These are phyloP conservation scores for Rhizopus microsporus DNA, from an alignment of 371 early-diverging fungal genomes.

Conservation along the genomic window DNA sequence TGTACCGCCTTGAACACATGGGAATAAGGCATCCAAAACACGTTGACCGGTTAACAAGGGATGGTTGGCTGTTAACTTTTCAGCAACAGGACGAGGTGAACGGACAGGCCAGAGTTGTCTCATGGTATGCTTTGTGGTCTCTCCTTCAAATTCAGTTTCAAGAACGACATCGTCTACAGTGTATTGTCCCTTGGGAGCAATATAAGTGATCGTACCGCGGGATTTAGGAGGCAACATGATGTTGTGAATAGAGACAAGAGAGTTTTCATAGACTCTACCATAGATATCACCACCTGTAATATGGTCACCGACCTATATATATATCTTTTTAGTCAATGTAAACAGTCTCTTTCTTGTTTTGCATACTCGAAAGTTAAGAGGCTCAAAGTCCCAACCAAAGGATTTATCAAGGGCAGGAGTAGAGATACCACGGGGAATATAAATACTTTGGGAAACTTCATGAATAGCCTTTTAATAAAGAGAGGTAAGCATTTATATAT, in stretches of 20 bases:
- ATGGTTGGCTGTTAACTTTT: slow-evolving; percentile 96
- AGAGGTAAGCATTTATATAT: slow-evolving; percentile 2
- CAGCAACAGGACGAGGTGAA: slow-evolving; percentile 96
- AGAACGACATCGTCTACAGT: slow-evolving; percentile 92
- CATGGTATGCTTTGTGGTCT: slow-evolving; percentile 90
- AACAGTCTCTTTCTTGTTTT: background rate
- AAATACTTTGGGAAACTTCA: slow-evolving; percentile 93
- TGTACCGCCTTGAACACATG: slow-evolving; percentile 99
- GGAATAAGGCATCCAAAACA: slow-evolving; percentile 99
- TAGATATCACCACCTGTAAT: slow-evolving; percentile 98
- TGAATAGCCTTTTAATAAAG: slow-evolving; percentile 78
- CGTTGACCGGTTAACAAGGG: slow-evolving; percentile 99
- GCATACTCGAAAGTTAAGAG: slow-evolving; percentile 78
- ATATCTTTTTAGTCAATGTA: background rate
- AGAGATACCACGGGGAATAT: slow-evolving; percentile 99
- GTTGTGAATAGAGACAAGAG: slow-evolving; percentile 87
- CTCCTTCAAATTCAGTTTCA: slow-evolving; percentile 94
- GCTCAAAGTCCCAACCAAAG: slow-evolving; percentile 95
- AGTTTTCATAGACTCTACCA: slow-evolving; percentile 97
- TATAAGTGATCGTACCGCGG: slow-evolving; percentile 94
- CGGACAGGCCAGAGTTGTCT: slow-evolving; percentile 99
- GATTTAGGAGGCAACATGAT: slow-evolving; percentile 97
- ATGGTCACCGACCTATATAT: slow-evolving; percentile 86
- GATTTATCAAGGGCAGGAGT: slow-evolving; percentile 96
- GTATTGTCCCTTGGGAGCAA: slow-evolving; percentile 96